Conservation (phyloP, 192 early-diverging fungal genomes). For the Umbelopsis sp. region DNA sequence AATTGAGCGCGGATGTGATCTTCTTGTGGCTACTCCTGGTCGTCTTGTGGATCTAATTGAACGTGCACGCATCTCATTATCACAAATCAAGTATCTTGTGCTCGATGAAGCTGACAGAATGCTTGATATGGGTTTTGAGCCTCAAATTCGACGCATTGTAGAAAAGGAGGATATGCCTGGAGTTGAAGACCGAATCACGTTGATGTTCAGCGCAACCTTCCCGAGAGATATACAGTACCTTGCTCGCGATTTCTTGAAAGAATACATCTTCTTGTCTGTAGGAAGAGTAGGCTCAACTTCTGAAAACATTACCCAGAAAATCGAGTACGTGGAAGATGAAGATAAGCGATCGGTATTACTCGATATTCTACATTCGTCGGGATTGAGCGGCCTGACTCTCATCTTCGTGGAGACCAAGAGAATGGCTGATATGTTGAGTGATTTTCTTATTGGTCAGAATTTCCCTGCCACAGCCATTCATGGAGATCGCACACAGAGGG, state of each 20-base stretch:
- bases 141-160: conserved; percentile 88
- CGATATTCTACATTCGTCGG: conserved; percentile 70
- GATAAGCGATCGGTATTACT: conserved; percentile 91
- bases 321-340: conserved; percentile 92
- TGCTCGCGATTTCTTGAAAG: conserved; percentile 80
- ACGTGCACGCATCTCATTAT: conserved; percentile 74
- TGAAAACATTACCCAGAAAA: conserved; percentile 93
- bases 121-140: conserved; percentile 95
- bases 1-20: conserved; percentile 90
- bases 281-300: conserved; percentile 93
- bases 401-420: conserved; percentile 99
- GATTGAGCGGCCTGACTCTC: conserved; percentile 70
- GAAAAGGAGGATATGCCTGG: conserved; percentile 74
- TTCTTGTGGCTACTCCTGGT: conserved; percentile 95
- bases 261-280: conserved; percentile 86
- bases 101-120: conserved; percentile 97
- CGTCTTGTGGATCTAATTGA: conserved; percentile 92
- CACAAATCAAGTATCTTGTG: conserved; percentile 83
- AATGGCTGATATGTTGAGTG: conserved; percentile 86
- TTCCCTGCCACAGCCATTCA: conserved; percentile 97
- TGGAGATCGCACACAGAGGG: conserved; percentile 93
- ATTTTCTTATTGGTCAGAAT: conserved; percentile 71
- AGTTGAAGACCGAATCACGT: conserved; percentile 84
- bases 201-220: conserved; percentile 97
- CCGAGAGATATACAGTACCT: conserved; percentile 86